Evolutionary conservation across 352 stramenopile species (phyloP).

Genomic region (Pythium angustatum): DNA sequence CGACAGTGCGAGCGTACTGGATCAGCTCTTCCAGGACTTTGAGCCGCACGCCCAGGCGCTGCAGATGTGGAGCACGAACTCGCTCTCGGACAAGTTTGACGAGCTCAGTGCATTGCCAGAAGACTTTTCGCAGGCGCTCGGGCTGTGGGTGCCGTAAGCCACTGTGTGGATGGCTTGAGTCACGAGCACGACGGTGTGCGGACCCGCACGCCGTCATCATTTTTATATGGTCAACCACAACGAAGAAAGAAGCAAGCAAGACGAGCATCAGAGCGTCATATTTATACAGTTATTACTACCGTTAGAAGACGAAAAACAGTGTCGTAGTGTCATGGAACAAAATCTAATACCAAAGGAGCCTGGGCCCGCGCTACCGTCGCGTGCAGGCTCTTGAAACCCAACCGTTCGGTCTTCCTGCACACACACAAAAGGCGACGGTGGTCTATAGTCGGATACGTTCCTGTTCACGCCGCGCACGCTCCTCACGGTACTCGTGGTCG

Average conservation of each 20-base stretch:
- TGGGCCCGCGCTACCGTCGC: too few relatives aligned
- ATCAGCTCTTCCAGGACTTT: constrained; percentile 29
- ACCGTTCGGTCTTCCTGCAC: too few relatives aligned
- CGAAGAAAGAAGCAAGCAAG: background rate
- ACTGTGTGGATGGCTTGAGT: too few relatives aligned
- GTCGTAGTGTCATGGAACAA: too few relatives aligned
- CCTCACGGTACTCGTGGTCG: constrained; percentile 7
- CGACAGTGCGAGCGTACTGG: constrained; percentile 15
- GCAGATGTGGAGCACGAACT: constrained; percentile 33
- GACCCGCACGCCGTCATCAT: too few relatives aligned
- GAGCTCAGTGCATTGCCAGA: constrained; percentile 28
- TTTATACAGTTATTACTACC: constrained; percentile 5
- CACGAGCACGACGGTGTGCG: too few relatives aligned
- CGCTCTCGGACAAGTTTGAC: constrained; percentile 24
- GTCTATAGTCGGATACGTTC: background rate
- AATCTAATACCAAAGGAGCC: too few relatives aligned
- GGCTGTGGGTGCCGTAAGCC: constrained; percentile 26
- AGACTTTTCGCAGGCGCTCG: constrained; percentile 28
- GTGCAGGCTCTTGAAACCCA: too few relatives aligned
- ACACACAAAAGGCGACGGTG: background rate
- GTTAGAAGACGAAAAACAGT: background rate
- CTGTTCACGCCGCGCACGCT: constrained; percentile 14
- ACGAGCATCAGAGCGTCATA: constrained; percentile 23
- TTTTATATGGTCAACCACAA: too few relatives aligned
- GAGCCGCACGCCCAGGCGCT: constrained; percentile 19